Conservation (phyloP, 495 filamentous ascomycete species). For the Daldinia decipiens region DNA sequence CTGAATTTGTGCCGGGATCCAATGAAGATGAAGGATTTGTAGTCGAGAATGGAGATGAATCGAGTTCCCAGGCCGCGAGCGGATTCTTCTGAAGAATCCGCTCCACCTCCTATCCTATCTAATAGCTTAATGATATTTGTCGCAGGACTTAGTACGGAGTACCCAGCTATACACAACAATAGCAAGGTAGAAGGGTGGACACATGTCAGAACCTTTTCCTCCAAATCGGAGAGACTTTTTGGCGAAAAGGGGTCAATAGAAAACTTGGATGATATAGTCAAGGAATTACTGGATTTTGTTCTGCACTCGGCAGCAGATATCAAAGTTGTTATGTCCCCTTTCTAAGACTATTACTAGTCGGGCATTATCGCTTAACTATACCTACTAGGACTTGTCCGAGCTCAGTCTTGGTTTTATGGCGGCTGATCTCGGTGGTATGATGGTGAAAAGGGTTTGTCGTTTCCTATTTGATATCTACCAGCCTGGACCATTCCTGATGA, state of each 20-base stretch:
- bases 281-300: conserved; percentile 12
- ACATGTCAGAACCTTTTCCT: neutral
- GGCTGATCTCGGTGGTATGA: conserved; percentile 15
- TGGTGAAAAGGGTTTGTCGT: conserved; percentile 15
- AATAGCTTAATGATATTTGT: too few species aligned
- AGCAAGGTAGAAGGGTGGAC: neutral
- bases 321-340: conserved; percentile 13
- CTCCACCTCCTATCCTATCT: too few species aligned
- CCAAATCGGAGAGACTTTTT: conserved; percentile 7
- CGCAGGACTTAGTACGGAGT: too few species aligned
- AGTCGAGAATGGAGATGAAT: too few species aligned
- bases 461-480: neutral
- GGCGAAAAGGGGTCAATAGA: conserved; percentile 24
- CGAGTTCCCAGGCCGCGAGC: too few species aligned
- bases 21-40: too few species aligned
- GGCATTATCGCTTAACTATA: neutral
- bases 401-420: conserved; percentile 12
- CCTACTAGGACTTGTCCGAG: conserved; percentile 2
- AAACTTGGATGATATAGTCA: conserved; percentile 11
- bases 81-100: too few species aligned
- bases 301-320: neutral
- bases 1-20: too few species aligned
- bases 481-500: neutral
- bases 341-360: too few species aligned
- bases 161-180: neutral